Evolutionary conservation across 208 protist genomes (phyloP).

Genomic region (Leishmania turanica): DNA sequence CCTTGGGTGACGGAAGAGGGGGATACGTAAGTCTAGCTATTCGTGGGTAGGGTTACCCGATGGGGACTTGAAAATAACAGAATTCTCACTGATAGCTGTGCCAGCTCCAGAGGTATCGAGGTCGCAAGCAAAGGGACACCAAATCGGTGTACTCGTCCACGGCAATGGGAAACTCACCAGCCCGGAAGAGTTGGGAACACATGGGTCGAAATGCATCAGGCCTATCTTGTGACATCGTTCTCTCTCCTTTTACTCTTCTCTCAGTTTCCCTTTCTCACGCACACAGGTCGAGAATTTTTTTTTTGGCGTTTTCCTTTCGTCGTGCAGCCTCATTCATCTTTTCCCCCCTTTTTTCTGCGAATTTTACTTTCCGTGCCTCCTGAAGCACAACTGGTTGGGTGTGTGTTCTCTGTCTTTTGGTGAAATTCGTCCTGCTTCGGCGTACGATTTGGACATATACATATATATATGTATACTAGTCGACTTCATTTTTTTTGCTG

Average conservation of each 20-base stretch:
- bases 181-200: neutral
- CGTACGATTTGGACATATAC: neutral
- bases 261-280: neutral
- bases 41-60: neutral
- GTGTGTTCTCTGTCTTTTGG: neutral
- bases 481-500: neutral
- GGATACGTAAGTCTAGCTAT: neutral
- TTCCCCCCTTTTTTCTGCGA: neutral
- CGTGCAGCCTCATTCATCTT: neutral
- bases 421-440: too few species aligned
- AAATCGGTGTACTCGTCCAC: neutral
- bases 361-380: slow-evolving; percentile 3
- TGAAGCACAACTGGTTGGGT: neutral
- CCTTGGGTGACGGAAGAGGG: neutral
- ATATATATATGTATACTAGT: too few species aligned
- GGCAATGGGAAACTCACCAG: neutral
- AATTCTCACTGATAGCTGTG: neutral
- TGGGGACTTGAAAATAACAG: neutral
- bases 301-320: neutral
- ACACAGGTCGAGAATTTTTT: neutral
- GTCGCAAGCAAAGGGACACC: neutral
- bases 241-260: neutral
- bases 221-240: neutral
- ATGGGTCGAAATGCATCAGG: neutral
- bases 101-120: neutral